Evolutionary conservation across 257 asterid genomes (phyloP).

Genomic region (Gynochthodes officinalis): DNA sequence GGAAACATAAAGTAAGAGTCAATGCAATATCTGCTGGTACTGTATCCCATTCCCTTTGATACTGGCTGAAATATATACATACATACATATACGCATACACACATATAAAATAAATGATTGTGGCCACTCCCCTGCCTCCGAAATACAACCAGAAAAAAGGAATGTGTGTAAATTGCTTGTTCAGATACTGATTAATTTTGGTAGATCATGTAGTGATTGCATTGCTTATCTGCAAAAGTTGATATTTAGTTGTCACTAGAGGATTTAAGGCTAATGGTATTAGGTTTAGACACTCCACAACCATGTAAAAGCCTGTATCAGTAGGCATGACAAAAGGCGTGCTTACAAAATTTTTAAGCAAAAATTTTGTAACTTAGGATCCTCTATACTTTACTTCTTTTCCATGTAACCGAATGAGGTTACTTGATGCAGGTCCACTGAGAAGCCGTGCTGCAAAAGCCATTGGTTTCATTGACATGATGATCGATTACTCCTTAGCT

Average conservation of each 20-base stretch:
- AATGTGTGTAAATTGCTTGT: not conserved
- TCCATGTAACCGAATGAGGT: not conserved
- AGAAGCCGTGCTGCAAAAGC: conserved; percentile 95
- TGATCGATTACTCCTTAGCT: conserved; percentile 77
- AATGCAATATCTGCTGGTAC: conserved; percentile 94
- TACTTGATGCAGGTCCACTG: conserved; percentile 52
- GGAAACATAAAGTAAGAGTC: conserved; percentile 80
- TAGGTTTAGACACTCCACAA: not conserved
- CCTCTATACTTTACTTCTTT: not conserved
- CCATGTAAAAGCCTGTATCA: not conserved
- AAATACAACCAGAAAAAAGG: not conserved
- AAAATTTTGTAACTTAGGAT: not conserved
- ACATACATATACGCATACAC: too few relatives aligned
- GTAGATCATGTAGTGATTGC: not conserved
- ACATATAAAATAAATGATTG: not conserved
- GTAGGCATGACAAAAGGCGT: not conserved
- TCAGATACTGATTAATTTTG: not conserved
- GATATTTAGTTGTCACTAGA: not conserved
- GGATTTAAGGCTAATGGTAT: not conserved
- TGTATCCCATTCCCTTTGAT: conserved; percentile 10
- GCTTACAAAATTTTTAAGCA: not conserved
- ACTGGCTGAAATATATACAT: not conserved
- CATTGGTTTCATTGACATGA: conserved; percentile 84
- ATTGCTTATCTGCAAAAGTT: not conserved
- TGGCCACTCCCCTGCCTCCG: not conserved